Evolutionary conservation across 2,329 filamentous ascomycete genomes (phyloP).

Genomic region (Seiridium unicorne): DNA sequence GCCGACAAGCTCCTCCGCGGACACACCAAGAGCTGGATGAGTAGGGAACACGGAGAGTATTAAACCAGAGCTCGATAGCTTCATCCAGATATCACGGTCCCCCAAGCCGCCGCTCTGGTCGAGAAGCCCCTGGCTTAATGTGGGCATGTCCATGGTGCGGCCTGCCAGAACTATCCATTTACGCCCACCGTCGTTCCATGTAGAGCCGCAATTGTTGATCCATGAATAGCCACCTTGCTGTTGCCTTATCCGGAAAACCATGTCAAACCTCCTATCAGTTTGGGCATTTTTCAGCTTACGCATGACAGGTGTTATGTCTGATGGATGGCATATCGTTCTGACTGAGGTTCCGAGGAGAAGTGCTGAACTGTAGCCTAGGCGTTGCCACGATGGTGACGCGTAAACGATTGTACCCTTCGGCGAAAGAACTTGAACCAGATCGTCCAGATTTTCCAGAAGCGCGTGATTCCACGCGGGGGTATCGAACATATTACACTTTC

Average conservation of each 20-base stretch:
- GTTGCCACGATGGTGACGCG: constrained; percentile 70
- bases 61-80: neutral
- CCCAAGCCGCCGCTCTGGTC: neutral
- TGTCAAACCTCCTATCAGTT: neutral
- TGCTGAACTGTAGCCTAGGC: neutral
- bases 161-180: neutral
- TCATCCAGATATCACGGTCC: constrained; percentile 1
- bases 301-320: neutral
- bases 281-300: neutral
- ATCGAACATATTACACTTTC: constrained; percentile 38
- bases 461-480: constrained; percentile 87
- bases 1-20: neutral
- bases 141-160: neutral
- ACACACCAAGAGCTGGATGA: neutral
- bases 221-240: neutral
- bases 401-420: constrained; percentile 86
- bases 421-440: constrained; percentile 85
- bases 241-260: neutral
- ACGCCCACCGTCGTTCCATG: neutral
- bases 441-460: constrained; percentile 82
- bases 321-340: neutral
- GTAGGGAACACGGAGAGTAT: neutral
- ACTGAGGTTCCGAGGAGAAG: neutral
- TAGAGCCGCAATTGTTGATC: neutral
- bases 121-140: neutral